These are phyloP conservation scores for Raphanus raphanistrum DNA, from an alignment of 345 rosid species.

Conservation along the genomic window DNA sequence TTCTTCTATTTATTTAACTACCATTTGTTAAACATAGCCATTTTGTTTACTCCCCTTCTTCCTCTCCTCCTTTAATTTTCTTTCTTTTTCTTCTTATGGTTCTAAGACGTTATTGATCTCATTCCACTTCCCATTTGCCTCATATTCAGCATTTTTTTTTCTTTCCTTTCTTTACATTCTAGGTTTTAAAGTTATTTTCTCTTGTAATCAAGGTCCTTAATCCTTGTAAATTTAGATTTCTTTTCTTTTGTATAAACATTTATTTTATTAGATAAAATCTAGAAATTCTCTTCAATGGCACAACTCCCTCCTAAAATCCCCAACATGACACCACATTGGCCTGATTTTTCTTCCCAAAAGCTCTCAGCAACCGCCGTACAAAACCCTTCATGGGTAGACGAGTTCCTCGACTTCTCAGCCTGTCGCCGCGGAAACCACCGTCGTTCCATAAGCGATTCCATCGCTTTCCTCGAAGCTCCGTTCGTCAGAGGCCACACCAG, in stretches of 20 bases:
- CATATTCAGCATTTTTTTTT: conserved; percentile 7
- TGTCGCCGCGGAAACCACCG: conserved; percentile 66
- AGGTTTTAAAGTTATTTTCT: conserved; percentile 13
- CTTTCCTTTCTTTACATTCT: conserved; percentile 14
- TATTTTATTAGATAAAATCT: not conserved
- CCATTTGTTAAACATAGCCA: conserved; percentile 39
- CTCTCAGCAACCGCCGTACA: conserved; percentile 36
- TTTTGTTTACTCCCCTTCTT: conserved; percentile 32
- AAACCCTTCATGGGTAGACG: conserved; percentile 77
- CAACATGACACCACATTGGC: conserved; percentile 68
- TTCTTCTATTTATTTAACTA: conserved; percentile 27
- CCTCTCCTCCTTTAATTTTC: conserved; percentile 14
- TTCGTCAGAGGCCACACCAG: not conserved
- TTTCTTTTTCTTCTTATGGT: conserved; percentile 26
- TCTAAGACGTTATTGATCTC: conserved; percentile 18
- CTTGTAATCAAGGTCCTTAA: not conserved
- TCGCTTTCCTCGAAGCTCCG: conserved; percentile 60
- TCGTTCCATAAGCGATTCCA: conserved; percentile 77
- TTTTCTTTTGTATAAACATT: not conserved
- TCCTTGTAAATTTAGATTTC: not conserved
- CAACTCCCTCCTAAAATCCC: conserved; percentile 96
- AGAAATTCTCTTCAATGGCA: conserved; percentile 49
- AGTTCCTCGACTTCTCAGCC: conserved; percentile 81
- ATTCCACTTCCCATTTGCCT: conserved; percentile 15
- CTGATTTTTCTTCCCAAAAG: conserved; percentile 56